A percentile compares a stretch with the other conserved stretches of the same genome.
Conservation (phyloP, 352 stramenopile genomes). For the Plasmopara viticola region DNA sequence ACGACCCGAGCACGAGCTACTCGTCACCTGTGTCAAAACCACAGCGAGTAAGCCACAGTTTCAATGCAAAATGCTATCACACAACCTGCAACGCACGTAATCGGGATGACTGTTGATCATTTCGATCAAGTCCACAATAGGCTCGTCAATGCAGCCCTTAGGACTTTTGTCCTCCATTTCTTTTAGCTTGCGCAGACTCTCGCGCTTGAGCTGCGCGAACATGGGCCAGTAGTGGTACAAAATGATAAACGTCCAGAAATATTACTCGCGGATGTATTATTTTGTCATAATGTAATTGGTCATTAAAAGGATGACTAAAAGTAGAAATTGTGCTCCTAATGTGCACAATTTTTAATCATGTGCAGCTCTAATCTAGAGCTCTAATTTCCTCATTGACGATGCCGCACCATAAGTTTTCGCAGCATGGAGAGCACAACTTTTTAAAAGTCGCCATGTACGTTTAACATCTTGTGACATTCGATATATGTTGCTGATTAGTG, state of each 20-base stretch:
- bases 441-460: constrained; percentile 68
- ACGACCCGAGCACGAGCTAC: constrained; percentile 86
- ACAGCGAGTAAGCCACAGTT: constrained; percentile 1
- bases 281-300: too few relatives aligned
- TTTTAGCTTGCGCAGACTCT: constrained; percentile 79
- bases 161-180: constrained; percentile 84
- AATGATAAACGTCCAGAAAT: too few relatives aligned
- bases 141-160: constrained; percentile 87
- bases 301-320: too few relatives aligned
- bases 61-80: constrained; percentile 1
- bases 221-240: constrained; percentile 24
- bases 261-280: too few relatives aligned
- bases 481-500: neutral
- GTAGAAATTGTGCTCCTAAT: too few relatives aligned
- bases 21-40: constrained; percentile 62
- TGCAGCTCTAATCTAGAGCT: too few relatives aligned
- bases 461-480: neutral
- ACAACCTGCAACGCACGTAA: constrained; percentile 46
- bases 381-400: neutral
- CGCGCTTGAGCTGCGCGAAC: constrained; percentile 83
- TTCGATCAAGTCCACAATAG: constrained; percentile 84
- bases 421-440: constrained; percentile 41
- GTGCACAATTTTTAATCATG: too few relatives aligned
- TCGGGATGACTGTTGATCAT: constrained; percentile 81
- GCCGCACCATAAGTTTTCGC: constrained; percentile 69